Evolutionary conservation across 2,329 filamentous ascomycete species (phyloP).

Genomic region (Nemania diffusa): DNA sequence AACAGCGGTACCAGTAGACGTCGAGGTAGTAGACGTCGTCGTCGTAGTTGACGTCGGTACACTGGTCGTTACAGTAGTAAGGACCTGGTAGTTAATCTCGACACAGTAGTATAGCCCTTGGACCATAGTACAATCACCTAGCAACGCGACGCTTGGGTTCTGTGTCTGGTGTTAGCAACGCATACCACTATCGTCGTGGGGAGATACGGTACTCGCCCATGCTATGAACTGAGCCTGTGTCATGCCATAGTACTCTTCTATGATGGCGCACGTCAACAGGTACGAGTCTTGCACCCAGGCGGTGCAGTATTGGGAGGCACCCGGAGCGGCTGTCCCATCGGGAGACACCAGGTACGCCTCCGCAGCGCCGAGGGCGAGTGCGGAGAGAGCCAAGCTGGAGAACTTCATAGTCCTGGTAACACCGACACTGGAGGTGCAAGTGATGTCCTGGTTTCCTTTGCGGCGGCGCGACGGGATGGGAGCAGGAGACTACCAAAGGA

Average conservation of each 20-base stretch:
- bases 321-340: neutral
- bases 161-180: neutral
- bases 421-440: neutral
- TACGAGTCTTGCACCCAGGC: neutral
- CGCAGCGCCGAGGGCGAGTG: neutral
- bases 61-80: neutral
- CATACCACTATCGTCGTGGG: neutral
- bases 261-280: neutral
- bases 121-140: neutral
- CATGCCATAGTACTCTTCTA: neutral
- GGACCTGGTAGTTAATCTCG: neutral
- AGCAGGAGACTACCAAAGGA: too few species aligned
- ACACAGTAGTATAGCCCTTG: neutral
- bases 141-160: neutral
- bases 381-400: neutral
- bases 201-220: neutral
- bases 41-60: neutral
- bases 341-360: neutral
- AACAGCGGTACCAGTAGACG: neutral
- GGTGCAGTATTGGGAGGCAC: neutral
- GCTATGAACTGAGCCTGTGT: neutral
- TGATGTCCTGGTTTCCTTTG: neutral
- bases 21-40: neutral
- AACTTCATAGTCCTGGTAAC: neutral
- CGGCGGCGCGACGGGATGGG: too few species aligned